Conservation (phyloP, 2,329 filamentous ascomycete species). For the Chaetomiaceae sp. region DNA sequence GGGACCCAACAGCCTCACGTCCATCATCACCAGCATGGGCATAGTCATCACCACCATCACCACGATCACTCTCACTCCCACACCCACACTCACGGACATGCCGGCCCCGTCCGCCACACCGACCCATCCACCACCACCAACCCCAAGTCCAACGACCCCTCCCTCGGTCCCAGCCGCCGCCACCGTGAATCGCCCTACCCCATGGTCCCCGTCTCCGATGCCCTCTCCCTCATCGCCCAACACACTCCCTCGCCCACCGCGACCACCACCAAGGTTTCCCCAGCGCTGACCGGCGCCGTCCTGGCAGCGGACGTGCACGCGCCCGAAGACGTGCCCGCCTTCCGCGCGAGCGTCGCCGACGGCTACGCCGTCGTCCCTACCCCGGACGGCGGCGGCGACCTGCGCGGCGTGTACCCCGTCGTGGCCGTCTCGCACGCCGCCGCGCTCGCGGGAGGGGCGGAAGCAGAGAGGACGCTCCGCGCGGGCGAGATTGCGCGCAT, state of each 20-base stretch:
- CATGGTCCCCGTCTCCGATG: slow-evolving; percentile 82
- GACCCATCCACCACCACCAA: slow-evolving; percentile 38
- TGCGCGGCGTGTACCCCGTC: slow-evolving; percentile 80
- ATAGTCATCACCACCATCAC: slow-evolving; percentile 48
- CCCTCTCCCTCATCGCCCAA: slow-evolving; percentile 64
- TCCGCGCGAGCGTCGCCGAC: slow-evolving; percentile 92
- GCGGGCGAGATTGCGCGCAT: slow-evolving; percentile 79
- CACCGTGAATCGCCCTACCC: slow-evolving; percentile 85
- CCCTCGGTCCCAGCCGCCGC: slow-evolving; percentile 58
- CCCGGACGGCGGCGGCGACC: slow-evolving; percentile 52
- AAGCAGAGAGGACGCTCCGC: slow-evolving; percentile 29
- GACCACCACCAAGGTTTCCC: slow-evolving; percentile 54
- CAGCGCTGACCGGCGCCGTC: slow-evolving; percentile 65
- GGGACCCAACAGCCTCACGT: slow-evolving; percentile 26
- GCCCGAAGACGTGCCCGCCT: slow-evolving; percentile 80
- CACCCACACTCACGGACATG: slow-evolving; percentile 54
- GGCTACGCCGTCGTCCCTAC: slow-evolving; percentile 80
- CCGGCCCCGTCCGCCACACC: slow-evolving; percentile 70
- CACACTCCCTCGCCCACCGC: slow-evolving; percentile 61
- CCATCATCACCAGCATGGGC: slow-evolving; percentile 45
- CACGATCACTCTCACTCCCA: slow-evolving; percentile 49
- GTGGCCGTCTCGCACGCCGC: slow-evolving; percentile 77
- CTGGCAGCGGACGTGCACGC: slow-evolving; percentile 79
- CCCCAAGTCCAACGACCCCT: slow-evolving; percentile 55
- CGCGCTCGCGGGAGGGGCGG: background rate